Evolutionary conservation across 441 rosid genomes (phyloP).

Genomic region (Aquilaria agallochum): DNA sequence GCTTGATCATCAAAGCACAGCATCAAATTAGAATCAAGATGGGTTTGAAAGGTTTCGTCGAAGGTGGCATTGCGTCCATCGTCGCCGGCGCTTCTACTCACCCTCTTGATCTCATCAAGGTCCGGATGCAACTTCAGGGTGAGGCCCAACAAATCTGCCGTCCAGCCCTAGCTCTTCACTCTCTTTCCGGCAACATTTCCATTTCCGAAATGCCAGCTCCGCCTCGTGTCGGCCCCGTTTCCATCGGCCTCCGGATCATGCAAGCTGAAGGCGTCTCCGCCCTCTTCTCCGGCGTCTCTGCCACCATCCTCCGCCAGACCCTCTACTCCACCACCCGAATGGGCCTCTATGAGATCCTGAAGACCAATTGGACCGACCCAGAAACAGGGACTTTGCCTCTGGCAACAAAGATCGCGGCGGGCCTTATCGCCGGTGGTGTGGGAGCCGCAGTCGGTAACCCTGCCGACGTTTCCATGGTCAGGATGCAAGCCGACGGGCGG

Average conservation of each 20-base stretch:
- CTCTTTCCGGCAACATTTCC: conserved; percentile 31
- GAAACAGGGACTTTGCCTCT: conserved; percentile 44
- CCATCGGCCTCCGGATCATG: conserved; percentile 46
- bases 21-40: conserved; percentile 7
- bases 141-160: conserved; percentile 36
- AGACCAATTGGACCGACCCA: conserved; percentile 54
- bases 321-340: conserved; percentile 76
- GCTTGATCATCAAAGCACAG: too few relatives aligned
- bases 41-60: conserved; percentile 56
- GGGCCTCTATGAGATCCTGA: conserved; percentile 66
- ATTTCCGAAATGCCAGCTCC: conserved; percentile 17
- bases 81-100: conserved; percentile 56
- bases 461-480: conserved; percentile 64
- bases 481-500: conserved; percentile 75
- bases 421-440: conserved; percentile 58
- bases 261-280: conserved; percentile 52
- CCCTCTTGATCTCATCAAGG: conserved; percentile 61
- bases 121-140: conserved; percentile 69
- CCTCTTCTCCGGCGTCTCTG: conserved; percentile 63
- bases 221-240: conserved; percentile 36
- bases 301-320: conserved; percentile 69
- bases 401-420: conserved; percentile 43
- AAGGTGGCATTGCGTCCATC: conserved; percentile 58
- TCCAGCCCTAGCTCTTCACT: conserved; percentile 41
- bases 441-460: conserved; percentile 73